Evolutionary conservation across 305 asterid genomes (phyloP), one percentile per base, ranked within the genome.

Genomic region (Striga hermonthica): DNA sequence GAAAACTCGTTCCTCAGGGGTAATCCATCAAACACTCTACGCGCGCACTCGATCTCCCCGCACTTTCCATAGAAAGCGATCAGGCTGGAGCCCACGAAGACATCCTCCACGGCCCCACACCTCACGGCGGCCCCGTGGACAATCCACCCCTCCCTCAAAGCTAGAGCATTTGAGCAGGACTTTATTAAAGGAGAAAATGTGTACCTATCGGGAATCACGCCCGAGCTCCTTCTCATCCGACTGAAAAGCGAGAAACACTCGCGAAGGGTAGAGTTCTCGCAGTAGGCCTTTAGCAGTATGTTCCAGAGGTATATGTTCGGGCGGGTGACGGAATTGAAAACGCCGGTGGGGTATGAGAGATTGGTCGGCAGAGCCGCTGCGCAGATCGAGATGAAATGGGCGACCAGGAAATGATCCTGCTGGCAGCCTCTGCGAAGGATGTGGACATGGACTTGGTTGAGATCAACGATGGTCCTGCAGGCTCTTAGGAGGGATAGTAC

Each of bases 41-140:
- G 76, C 4, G 95, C 94, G 36, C 72, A 75, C n/a, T 72, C 81
- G 72, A 87, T 78, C 68, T 78, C 81, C 57, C 58, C 66, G 68
- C 95, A 87, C 64, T 87, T 87, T 0, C 95, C 95, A 57, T 87
- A 90, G 35, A 87, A 84, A 76, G 83, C 83, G 73, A 90, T 69
- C 88, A 90, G 78, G 58, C 90, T 79, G 13, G 97, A 85, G 9
- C 95, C 91, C 49, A 83, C 81, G 65, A 76, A 81, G 74, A 83
- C 85, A 49, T 83, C 86, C 28, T 63, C 64, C 7, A 74, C 79
- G 13, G 70, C 67, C 67, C 95, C 95, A 36, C 64, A 79, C 82
- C 80, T 80, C 67, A 89, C 59, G 22, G 73, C 48, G 65, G 76
- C 56, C 44, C 86, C 95, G 64, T 89, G 97, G 67, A 84, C 37